A percentile compares a stretch with the other conserved stretches of the same genome.
phyloP scores from a whole-genome alignment of 495 filamentous ascomycete species.

The Geopyxis carbonaria region DNA sequence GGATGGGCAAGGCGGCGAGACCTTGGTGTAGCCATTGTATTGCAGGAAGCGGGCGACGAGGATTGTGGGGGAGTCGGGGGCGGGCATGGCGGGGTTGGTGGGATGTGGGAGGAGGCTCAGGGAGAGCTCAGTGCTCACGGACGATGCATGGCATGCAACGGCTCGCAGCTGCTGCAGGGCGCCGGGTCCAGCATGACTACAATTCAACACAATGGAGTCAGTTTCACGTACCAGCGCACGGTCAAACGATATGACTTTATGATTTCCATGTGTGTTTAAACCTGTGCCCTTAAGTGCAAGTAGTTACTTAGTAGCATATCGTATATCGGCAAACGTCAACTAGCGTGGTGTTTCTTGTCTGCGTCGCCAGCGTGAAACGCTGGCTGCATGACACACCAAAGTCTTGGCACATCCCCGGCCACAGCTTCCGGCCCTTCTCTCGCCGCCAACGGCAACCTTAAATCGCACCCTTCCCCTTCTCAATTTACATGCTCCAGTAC shows the following conservation, averaged over 20 bases:
- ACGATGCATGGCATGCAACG: no score
- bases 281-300: no score
- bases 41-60: constrained; percentile 48
- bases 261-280: no score
- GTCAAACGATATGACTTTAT: no score
- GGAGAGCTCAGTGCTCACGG: no score
- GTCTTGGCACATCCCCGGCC: background rate
- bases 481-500: background rate
- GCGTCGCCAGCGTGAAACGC: background rate
- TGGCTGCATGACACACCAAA: constrained; percentile 2
- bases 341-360: no score
- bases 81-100: constrained; percentile 26
- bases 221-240: no score
- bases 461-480: background rate
- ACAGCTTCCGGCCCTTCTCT: background rate
- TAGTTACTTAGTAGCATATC: no score
- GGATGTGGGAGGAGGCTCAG: background rate
- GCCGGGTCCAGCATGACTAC: no score
- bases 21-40: constrained; percentile 41
- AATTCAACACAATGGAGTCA: no score
- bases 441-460: background rate
- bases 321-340: no score
- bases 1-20: constrained; percentile 23
- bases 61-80: constrained; percentile 31
- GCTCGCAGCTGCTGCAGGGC: no score